phyloP scores from a whole-genome alignment of 1,284 basidiomycete species.

The Puccinia novopanici region DNA sequence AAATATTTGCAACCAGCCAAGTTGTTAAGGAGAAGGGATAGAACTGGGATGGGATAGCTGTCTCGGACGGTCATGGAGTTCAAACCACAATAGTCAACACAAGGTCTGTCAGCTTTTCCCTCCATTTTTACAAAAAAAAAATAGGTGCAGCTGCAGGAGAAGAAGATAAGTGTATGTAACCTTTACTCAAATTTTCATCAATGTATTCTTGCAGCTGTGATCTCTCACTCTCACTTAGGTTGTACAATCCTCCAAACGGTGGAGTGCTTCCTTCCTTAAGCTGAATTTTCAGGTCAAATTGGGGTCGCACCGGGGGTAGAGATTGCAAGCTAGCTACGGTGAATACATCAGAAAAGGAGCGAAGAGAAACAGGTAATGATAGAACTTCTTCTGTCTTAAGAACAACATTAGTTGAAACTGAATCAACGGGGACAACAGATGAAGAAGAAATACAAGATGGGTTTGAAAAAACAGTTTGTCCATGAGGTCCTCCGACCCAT shows the following conservation, averaged over 20 bases:
- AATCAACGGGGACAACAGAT: neutral
- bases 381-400: neutral
- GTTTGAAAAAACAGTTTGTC: constrained; percentile 8
- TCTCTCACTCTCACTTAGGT: neutral
- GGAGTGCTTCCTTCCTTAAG: constrained; percentile 6
- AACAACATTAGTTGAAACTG: neutral
- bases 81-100: constrained; percentile 24
- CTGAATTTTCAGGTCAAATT: constrained; percentile 7
- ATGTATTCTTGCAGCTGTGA: neutral
- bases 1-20: constrained; percentile 8
- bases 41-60: neutral
- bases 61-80: constrained; percentile 5
- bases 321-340: neutral
- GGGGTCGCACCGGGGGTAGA: constrained; percentile 1
- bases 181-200: constrained; percentile 32
- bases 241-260: constrained; percentile 39
- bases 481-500: neutral
- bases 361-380: neutral
- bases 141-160: constrained; percentile 17
- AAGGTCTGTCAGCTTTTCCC: neutral
- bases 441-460: neutral
- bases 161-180: constrained; percentile 19
- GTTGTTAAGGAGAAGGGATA: constrained; percentile 6
- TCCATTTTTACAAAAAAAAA: neutral
- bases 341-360: constrained; percentile 9